These are phyloP conservation scores for Malassezia dermatis DNA, from an alignment of 1,284 basidiomycete genomes.

Conservation along the genomic window DNA sequence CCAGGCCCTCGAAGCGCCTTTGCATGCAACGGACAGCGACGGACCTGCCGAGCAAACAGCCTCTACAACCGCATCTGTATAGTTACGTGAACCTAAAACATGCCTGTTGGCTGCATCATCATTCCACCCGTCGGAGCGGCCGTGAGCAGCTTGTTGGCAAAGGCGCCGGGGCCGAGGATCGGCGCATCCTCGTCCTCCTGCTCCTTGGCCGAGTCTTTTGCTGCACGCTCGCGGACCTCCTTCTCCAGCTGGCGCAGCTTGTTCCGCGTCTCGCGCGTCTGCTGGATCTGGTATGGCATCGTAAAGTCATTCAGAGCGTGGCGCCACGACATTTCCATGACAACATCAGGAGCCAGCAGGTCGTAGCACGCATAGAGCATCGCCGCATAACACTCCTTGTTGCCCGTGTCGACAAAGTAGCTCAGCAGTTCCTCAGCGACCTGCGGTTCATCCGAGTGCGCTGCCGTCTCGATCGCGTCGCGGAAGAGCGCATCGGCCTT, in stretches of 20 bases:
- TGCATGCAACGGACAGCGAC: background rate
- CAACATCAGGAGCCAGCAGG: conserved; percentile 75
- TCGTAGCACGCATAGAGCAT: conserved; percentile 85
- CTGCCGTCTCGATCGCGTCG: conserved; percentile 87
- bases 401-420: conserved; percentile 81
- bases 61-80: background rate
- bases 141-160: conserved; percentile 13
- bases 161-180: conserved; percentile 26
- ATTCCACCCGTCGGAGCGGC: background rate
- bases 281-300: conserved; percentile 86
- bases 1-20: background rate
- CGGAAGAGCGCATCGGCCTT: conserved; percentile 94
- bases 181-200: conserved; percentile 58
- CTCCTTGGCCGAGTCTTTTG: conserved; percentile 70
- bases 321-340: conserved; percentile 90
- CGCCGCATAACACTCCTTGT: conserved; percentile 93
- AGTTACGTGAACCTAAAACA: conserved; percentile 8
- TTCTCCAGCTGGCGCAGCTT: conserved; percentile 58
- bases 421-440: conserved; percentile 85
- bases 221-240: conserved; percentile 62
- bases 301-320: conserved; percentile 89
- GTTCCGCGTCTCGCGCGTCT: conserved; percentile 51
- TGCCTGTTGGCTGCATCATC: conserved; percentile 2
- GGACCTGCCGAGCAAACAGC: background rate
- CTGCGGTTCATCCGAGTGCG: conserved; percentile 65